These are phyloP conservation scores for Articulospora tetracladia DNA, from an alignment of 495 filamentous ascomycete species.

Conservation along the genomic window DNA sequence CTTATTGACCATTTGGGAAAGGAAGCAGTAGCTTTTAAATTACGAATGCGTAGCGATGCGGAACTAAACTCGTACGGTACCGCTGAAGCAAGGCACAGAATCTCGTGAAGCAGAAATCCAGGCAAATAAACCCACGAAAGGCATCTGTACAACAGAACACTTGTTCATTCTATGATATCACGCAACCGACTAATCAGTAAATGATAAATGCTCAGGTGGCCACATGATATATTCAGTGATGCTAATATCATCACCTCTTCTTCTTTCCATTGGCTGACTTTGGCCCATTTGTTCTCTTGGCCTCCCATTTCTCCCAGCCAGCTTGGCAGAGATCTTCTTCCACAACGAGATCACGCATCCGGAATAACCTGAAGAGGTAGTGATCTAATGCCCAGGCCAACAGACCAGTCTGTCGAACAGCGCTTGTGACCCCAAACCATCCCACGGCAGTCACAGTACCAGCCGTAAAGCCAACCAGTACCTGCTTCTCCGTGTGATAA, in stretches of 20 bases:
- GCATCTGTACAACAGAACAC: too few species aligned
- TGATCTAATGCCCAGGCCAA: slow-evolving; percentile 70
- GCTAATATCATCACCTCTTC: slow-evolving; percentile 17
- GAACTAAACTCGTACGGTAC: too few species aligned
- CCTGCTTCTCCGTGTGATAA: slow-evolving; percentile 89
- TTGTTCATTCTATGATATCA: too few species aligned
- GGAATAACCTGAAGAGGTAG: slow-evolving; percentile 57
- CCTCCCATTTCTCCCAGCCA: slow-evolving; percentile 91
- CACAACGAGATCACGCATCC: slow-evolving; percentile 80
- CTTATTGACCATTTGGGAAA: too few species aligned
- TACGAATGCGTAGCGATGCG: too few species aligned
- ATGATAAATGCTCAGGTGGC: too few species aligned
- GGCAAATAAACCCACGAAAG: too few species aligned
- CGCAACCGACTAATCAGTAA: too few species aligned
- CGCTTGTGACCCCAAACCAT: slow-evolving; percentile 74
- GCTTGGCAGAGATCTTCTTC: slow-evolving; percentile 88
- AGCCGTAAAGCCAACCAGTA: slow-evolving; percentile 70
- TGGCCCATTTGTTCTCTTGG: slow-evolving; percentile 28
- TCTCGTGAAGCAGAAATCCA: too few species aligned
- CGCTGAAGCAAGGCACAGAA: too few species aligned
- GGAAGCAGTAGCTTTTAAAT: too few species aligned
- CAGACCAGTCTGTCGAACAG: slow-evolving; percentile 53
- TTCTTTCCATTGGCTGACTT: slow-evolving; percentile 11
- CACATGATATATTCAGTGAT: too few species aligned
- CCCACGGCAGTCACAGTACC: slow-evolving; percentile 65